A percentile compares a stretch with the other conserved stretches of the same genome.
phyloP scores from a whole-genome alignment of 495 filamentous ascomycete genomes.

The Talaromyces thailandensis region DNA sequence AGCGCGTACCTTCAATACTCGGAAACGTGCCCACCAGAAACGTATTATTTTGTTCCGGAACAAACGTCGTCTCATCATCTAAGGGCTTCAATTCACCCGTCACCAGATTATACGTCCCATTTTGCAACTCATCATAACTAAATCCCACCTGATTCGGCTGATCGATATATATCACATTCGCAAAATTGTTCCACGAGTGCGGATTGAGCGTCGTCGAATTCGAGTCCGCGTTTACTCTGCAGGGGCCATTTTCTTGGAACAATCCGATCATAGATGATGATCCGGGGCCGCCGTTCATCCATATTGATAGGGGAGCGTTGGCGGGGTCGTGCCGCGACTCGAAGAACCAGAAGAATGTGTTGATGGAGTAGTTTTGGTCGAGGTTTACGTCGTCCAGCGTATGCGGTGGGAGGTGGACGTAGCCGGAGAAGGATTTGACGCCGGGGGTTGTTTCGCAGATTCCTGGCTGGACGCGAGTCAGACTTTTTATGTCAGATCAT shows the following conservation, averaged over 20 bases:
- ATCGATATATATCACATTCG: constrained; percentile 58
- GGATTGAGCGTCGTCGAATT: constrained; percentile 43
- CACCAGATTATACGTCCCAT: constrained; percentile 39
- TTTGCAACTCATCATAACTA: constrained; percentile 41
- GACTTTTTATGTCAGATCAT: not conserved
- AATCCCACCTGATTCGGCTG: constrained; percentile 57
- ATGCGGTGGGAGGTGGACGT: constrained; percentile 32
- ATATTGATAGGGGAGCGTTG: constrained; percentile 42
- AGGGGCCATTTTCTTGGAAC: constrained; percentile 56
- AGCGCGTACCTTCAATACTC: constrained; percentile 30
- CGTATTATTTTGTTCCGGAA: constrained; percentile 50
- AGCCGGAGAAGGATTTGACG: constrained; percentile 35
- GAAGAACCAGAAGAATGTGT: constrained; percentile 46
- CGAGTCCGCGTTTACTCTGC: constrained; percentile 41
- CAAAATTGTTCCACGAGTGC: constrained; percentile 53
- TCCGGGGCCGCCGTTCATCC: constrained; percentile 52
- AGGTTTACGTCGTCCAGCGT: constrained; percentile 25
- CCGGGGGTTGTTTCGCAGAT: constrained; percentile 44
- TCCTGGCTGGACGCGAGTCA: constrained; percentile 24
- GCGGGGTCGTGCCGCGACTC: constrained; percentile 38
- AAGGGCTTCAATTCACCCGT: constrained; percentile 29
- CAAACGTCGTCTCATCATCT: constrained; percentile 16
- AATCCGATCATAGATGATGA: constrained; percentile 52
- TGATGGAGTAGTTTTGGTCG: constrained; percentile 28
- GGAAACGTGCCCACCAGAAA: constrained; percentile 53